phyloP scores from a whole-genome alignment of 2,329 filamentous ascomycete species.

The Sphaceloma murrayae region DNA sequence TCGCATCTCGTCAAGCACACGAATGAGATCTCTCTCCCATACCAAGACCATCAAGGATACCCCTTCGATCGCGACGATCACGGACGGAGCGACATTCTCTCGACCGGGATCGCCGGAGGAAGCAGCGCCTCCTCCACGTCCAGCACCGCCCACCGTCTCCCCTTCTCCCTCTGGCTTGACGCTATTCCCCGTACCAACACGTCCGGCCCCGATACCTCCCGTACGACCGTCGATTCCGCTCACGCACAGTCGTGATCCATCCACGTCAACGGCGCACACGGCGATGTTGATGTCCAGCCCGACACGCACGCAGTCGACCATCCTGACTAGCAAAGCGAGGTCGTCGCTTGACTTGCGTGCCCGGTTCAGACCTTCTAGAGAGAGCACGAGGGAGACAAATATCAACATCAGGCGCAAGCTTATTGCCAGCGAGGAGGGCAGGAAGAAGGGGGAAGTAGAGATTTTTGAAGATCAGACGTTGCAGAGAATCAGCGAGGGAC shows the following conservation, averaged over 20 bases:
- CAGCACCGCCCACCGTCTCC: background rate
- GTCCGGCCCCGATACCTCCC: constrained; percentile 1
- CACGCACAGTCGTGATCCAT: background rate
- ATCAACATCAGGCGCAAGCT: constrained; percentile 19
- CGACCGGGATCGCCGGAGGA: background rate
- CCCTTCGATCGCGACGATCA: background rate
- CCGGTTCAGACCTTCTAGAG: constrained; percentile 20
- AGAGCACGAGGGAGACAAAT: constrained; percentile 14
- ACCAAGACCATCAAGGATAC: background rate
- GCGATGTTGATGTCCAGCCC: constrained; percentile 12
- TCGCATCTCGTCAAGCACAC: constrained; percentile 4
- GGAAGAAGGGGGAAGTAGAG: constrained; percentile 12
- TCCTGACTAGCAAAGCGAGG: constrained; percentile 18
- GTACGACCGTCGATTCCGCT: background rate
- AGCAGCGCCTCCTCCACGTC: background rate
- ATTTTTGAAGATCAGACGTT: constrained; percentile 27
- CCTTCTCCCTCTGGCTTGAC: background rate
- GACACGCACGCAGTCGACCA: constrained; percentile 14
- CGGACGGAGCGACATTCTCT: background rate
- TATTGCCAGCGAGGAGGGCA: background rate
- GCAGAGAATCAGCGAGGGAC: constrained; percentile 27
- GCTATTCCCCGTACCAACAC: background rate
- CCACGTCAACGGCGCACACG: constrained; percentile 2
- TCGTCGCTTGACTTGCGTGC: constrained; percentile 30
- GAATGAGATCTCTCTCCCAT: background rate